Evolutionary conservation across 441 rosid genomes (phyloP).

Genomic region (Rhodomyrtus psidioides): DNA sequence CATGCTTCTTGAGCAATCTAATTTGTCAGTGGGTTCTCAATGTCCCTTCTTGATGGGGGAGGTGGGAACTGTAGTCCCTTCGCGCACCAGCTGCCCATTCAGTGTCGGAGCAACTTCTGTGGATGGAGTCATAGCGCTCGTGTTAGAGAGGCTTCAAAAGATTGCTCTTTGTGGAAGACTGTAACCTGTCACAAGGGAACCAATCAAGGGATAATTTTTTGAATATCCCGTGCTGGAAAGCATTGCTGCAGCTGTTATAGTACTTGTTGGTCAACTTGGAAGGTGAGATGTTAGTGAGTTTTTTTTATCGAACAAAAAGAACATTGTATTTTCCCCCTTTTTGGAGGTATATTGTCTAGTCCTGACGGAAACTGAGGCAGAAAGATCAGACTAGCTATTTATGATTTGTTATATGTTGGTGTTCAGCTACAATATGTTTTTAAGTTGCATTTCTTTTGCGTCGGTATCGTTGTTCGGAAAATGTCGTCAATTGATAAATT

Average conservation of each 20-base stretch:
- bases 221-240: constrained; percentile 27
- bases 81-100: constrained; percentile 57
- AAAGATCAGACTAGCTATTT: background rate
- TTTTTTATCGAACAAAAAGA: background rate
- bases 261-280: constrained; percentile 50
- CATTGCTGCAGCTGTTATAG: constrained; percentile 32
- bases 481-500: background rate
- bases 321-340: background rate
- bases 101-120: constrained; percentile 36
- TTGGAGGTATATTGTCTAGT: background rate
- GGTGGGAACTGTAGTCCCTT: constrained; percentile 20
- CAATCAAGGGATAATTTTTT: constrained; percentile 26
- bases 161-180: constrained; percentile 18
- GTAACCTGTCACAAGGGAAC: constrained; percentile 11
- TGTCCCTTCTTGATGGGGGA: constrained; percentile 2
- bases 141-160: constrained; percentile 38
- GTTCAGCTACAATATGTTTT: background rate
- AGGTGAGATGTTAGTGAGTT: constrained; percentile 14
- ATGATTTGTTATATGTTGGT: background rate
- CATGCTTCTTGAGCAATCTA: constrained; percentile 34
- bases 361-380: background rate
- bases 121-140: constrained; percentile 30
- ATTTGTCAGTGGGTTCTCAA: constrained; percentile 17
- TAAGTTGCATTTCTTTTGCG: background rate
- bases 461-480: background rate